These are phyloP conservation scores for Rhizopus arrhizus DNA, from an alignment of 371 early-diverging fungal species.

Conservation along the genomic window DNA sequence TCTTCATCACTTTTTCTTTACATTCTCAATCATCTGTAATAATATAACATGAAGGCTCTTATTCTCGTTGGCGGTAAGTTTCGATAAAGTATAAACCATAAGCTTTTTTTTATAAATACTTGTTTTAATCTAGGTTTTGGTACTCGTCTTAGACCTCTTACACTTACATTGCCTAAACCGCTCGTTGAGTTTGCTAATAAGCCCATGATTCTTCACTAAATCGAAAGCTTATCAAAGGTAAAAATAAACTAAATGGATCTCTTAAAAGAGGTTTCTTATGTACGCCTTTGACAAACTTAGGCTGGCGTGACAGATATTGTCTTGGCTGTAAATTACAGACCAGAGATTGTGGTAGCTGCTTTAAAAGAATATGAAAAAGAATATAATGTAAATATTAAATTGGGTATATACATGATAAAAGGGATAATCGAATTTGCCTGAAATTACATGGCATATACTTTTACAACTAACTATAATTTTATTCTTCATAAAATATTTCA, in stretches of 20 bases:
- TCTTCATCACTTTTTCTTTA: slow-evolving; percentile 16
- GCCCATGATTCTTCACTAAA: slow-evolving; percentile 99
- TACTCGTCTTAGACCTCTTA: slow-evolving; percentile 98
- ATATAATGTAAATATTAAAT: slow-evolving; percentile 87
- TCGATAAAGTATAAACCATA: background rate
- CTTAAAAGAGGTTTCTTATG: background rate
- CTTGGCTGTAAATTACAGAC: slow-evolving; percentile 98
- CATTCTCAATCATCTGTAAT: slow-evolving; percentile 5
- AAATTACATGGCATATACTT: background rate
- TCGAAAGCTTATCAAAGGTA: slow-evolving; percentile 97
- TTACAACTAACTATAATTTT: slow-evolving; percentile 6
- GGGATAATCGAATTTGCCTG: slow-evolving; percentile 6
- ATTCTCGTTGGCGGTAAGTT: slow-evolving; percentile 96
- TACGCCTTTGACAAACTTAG: slow-evolving; percentile 46
- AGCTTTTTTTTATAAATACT: background rate
- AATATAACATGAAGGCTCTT: slow-evolving; percentile 87
- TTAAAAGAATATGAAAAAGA: slow-evolving; percentile 88
- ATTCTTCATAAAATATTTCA: slow-evolving; percentile 8
- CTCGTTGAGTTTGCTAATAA: slow-evolving; percentile 99
- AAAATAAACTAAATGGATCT: background rate
- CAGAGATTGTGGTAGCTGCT: slow-evolving; percentile 92
- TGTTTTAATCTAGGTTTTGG: slow-evolving; percentile 81
- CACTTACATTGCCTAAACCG: slow-evolving; percentile 98
- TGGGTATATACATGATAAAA: slow-evolving; percentile 1
- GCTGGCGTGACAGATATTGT: slow-evolving; percentile 98